phyloP scores from a whole-genome alignment of 1,139 yeast genomes.

The Candida sp. region DNA sequence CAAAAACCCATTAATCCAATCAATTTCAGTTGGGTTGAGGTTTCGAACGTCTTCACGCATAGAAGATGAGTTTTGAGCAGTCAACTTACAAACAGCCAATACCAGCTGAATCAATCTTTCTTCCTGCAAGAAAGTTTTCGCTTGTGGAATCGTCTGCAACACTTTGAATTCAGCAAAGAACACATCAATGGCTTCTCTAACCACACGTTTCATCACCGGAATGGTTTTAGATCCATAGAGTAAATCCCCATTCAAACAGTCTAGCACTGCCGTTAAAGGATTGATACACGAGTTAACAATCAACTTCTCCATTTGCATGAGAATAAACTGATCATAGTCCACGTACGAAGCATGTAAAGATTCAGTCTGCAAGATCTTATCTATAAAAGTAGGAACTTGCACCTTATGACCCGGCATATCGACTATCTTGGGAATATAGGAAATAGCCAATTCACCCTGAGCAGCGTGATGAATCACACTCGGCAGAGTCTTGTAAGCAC shows the following conservation, averaged over 20 bases:
- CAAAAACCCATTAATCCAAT: slow-evolving; percentile 75
- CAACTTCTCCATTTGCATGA: slow-evolving; percentile 72
- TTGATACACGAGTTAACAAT: slow-evolving; percentile 74
- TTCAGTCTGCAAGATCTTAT: slow-evolving; percentile 24
- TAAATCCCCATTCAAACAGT: slow-evolving; percentile 72
- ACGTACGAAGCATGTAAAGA: slow-evolving; percentile 41
- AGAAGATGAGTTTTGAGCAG: slow-evolving; percentile 68
- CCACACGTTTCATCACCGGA: slow-evolving; percentile 32
- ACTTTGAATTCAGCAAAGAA: slow-evolving; percentile 34
- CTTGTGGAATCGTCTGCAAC: slow-evolving; percentile 29
- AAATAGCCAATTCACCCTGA: slow-evolving; percentile 52
- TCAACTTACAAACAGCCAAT: slow-evolving; percentile 38
- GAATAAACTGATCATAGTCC: slow-evolving; percentile 51
- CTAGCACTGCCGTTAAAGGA: slow-evolving; percentile 66
- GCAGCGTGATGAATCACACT: slow-evolving; percentile 66
- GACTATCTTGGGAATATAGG: slow-evolving; percentile 13
- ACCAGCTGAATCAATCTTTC: slow-evolving; percentile 47
- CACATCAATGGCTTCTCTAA: slow-evolving; percentile 45
- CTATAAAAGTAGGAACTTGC: slow-evolving; percentile 27
- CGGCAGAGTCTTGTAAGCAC: slow-evolving; percentile 50
- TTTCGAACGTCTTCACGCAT: slow-evolving; percentile 81
- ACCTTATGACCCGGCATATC: slow-evolving; percentile 6
- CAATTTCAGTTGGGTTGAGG: slow-evolving; percentile 68
- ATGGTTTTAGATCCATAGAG: slow-evolving; percentile 30
- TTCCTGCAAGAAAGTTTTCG: slow-evolving; percentile 33